These are phyloP conservation scores for Phaseolus coccineus DNA, from an alignment of 331 rosid species.

Conservation along the genomic window DNA sequence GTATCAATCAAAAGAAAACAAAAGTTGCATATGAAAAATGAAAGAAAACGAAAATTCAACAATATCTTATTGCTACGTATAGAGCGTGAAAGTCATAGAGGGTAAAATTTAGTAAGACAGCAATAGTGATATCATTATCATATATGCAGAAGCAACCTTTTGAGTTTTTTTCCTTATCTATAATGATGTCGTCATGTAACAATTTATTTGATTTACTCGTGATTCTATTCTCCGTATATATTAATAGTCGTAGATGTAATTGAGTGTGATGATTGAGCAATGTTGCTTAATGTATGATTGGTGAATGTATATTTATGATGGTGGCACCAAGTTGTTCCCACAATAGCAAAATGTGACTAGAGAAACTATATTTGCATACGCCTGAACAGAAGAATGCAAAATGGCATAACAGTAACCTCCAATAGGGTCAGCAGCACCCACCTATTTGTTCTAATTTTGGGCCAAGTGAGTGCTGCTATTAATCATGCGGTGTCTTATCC, in stretches of 20 bases:
- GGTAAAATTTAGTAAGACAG: slow-evolving; percentile 13
- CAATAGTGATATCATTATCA: background rate
- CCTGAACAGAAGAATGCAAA: slow-evolving; percentile 47
- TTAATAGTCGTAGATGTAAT: background rate
- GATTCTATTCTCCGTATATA: slow-evolving; percentile 23
- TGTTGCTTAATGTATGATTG: slow-evolving; percentile 37
- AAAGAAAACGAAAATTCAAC: slow-evolving; percentile 38
- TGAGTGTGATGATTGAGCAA: slow-evolving; percentile 21
- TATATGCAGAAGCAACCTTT: background rate
- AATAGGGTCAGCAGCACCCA: slow-evolving; percentile 48
- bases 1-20: slow-evolving; percentile 15
- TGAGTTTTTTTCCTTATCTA: slow-evolving; percentile 20
- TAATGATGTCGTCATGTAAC: slow-evolving; percentile 47
- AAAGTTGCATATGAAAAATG: slow-evolving; percentile 29
- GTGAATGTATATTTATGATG: slow-evolving; percentile 24
- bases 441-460: background rate
- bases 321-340: slow-evolving; percentile 29
- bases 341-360: slow-evolving; percentile 41
- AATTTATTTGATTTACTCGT: slow-evolving; percentile 23
- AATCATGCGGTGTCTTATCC: slow-evolving; percentile 19
- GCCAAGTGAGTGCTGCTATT: slow-evolving; percentile 27
- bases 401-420: slow-evolving; percentile 49
- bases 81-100: slow-evolving; percentile 3
- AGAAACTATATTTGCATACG: slow-evolving; percentile 43
- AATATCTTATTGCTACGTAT: background rate